Percentiles rank a stretch among this genome's conserved stretches.
phyloP scores from a whole-genome alignment of 2,329 filamentous ascomycete genomes.

The Sclerotiophoma versabilis region DNA sequence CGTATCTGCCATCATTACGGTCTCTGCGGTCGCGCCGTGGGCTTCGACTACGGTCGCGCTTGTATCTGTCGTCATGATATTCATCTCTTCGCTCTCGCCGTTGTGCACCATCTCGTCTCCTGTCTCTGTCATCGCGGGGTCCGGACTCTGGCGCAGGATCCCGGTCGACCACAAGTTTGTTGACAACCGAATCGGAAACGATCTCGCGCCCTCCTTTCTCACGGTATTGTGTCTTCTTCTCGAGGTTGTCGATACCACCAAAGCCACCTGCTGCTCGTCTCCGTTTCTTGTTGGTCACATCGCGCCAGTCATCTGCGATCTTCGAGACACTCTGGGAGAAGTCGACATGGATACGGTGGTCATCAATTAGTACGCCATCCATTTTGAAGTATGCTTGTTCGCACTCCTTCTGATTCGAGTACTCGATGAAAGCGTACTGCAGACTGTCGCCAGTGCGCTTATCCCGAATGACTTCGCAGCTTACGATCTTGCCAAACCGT shows the following conservation, averaged over 20 bases:
- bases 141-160: constrained; percentile 20
- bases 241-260: constrained; percentile 85
- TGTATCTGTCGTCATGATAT: constrained; percentile 49
- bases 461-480: constrained; percentile 95
- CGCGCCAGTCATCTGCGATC: constrained; percentile 88
- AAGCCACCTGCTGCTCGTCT: constrained; percentile 72
- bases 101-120: constrained; percentile 51
- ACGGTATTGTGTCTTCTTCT: constrained; percentile 86
- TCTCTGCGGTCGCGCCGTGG: constrained; percentile 42
- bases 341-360: constrained; percentile 96
- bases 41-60: constrained; percentile 48
- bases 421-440: constrained; percentile 98
- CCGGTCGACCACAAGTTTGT: constrained; percentile 41
- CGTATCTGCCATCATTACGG: constrained; percentile 40
- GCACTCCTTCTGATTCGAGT: constrained; percentile 88
- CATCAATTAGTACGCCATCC: constrained; percentile 96
- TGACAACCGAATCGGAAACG: constrained; percentile 42
- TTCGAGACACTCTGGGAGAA: constrained; percentile 94
- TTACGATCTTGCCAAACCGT: constrained; percentile 92
- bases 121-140: constrained; percentile 24
- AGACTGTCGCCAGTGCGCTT: constrained; percentile 92
- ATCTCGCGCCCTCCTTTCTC: constrained; percentile 38
- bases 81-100: constrained; percentile 42
- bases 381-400: constrained; percentile 98
- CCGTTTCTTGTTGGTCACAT: constrained; percentile 82